Evolutionary conservation across 2,329 filamentous ascomycete species (phyloP).

Genomic region (Hyphodiscus sp.): DNA sequence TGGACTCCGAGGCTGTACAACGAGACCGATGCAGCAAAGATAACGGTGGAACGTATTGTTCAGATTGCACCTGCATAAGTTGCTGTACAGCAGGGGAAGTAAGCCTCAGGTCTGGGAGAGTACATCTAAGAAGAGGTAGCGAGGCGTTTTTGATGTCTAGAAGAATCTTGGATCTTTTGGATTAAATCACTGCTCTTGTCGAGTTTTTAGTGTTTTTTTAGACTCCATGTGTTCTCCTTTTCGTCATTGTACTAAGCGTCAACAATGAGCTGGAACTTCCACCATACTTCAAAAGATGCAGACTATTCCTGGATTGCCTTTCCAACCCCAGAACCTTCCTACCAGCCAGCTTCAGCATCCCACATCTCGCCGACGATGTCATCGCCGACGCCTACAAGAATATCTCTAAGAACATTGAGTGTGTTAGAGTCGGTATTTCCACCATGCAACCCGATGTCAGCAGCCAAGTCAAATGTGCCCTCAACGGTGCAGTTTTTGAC

Average conservation of each 20-base stretch:
- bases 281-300: neutral
- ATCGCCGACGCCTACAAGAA: neutral
- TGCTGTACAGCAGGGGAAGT: neutral
- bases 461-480: neutral
- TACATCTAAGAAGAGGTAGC: neutral
- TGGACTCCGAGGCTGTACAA: neutral
- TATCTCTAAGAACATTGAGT: neutral
- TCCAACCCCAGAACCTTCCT: neutral
- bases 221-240: neutral
- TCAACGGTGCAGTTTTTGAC: neutral
- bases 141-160: no score
- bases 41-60: neutral
- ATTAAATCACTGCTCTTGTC: neutral
- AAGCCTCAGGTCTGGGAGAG: neutral
- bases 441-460: neutral
- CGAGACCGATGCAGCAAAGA: neutral
- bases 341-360: neutral
- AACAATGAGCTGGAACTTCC: neutral
- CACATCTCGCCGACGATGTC: neutral
- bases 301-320: neutral
- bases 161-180: neutral
- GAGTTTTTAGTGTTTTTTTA: neutral
- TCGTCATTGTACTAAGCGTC: neutral
- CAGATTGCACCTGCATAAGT: neutral
- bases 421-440: neutral